phyloP scores from a whole-genome alignment of 2,329 filamentous ascomycete genomes.

The Diaporthe helianthi region DNA sequence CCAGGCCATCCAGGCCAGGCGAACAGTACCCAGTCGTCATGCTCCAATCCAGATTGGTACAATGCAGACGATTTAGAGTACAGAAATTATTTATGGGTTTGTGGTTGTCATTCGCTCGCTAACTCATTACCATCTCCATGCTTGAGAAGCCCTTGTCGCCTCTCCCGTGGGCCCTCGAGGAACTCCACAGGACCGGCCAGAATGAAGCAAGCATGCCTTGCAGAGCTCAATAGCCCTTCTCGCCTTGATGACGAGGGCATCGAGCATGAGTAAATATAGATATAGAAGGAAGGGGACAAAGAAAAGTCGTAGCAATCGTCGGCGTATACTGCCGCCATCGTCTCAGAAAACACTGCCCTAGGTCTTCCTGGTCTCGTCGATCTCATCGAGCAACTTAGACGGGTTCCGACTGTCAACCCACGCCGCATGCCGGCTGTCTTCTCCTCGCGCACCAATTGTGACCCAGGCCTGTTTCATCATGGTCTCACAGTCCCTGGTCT shows the following conservation, averaged over 20 bases:
- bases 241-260: background rate
- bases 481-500: conserved; percentile 57
- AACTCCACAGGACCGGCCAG: background rate
- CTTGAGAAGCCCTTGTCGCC: background rate
- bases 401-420: conserved; percentile 63
- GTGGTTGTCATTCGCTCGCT: conserved; percentile 27
- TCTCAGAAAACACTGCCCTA: conserved; percentile 12
- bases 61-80: background rate
- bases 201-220: conserved; percentile 23
- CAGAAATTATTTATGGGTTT: conserved; percentile 19
- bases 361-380: conserved; percentile 53
- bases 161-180: background rate
- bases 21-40: background rate
- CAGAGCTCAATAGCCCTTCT: conserved; percentile 13
- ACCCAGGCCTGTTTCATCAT: conserved; percentile 73
- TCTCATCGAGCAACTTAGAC: conserved; percentile 60
- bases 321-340: background rate
- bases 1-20: background rate
- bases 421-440: conserved; percentile 62
- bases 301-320: background rate
- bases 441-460: conserved; percentile 68
- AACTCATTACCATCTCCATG: conserved; percentile 1
- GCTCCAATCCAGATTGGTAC: background rate
- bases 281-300: background rate
- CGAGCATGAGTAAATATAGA: background rate